Evolutionary conservation across 1,284 basidiomycete genomes (phyloP), one percentile per base, ranked within the genome.

Genomic region (Waitea zeae): DNA sequence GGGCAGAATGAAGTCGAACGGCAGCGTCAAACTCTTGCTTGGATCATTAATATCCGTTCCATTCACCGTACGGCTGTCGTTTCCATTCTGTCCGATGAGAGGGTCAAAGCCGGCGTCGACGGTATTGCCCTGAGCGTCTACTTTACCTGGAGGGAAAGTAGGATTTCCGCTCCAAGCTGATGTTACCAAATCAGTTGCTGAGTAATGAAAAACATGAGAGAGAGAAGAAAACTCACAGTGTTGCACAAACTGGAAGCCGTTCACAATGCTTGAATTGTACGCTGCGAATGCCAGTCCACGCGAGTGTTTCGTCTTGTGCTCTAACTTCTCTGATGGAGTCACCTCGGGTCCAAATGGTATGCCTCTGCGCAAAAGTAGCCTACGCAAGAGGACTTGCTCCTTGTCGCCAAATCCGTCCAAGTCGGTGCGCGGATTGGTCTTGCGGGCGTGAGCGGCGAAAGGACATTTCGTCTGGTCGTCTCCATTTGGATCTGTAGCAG

Each of bases 401-500:
- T n/a, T n/a, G n/a, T n/a, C n/a, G n/a, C n/a, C n/a, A n/a, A n/a
- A n/a, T 4, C 30, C 15, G 22, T 15, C 30, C 15, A 67, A 49
- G 38, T 67, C 64, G 13, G 52, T 54, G 14, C 70, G 59, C 13
- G 69, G 69, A 40, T 59, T 57, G 1, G 65, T 62, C 54, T 70
- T 70, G 37, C 69, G 61, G 35, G 64, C 51, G 43, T 72, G 69
- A 4, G 67, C 64, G 37, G 62, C 58, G 50, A 68, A 70, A 1
- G 70, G 69, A 46, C 69, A 71, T n/a, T 53, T 53, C 27, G 54
- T 57, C 41, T 61, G 56, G 34, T 45, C 42, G 13, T 45, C 44
- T n/a, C n/a, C n/a, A n/a, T n/a, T n/a, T n/a, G n/a, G n/a, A n/a
- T n/a, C n/a, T n/a, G n/a, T n/a, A 11, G 45, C 42, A 33, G 46